Evolutionary conservation across 352 stramenopile genomes (phyloP).

Genomic region (Pythium apleroticum): DNA sequence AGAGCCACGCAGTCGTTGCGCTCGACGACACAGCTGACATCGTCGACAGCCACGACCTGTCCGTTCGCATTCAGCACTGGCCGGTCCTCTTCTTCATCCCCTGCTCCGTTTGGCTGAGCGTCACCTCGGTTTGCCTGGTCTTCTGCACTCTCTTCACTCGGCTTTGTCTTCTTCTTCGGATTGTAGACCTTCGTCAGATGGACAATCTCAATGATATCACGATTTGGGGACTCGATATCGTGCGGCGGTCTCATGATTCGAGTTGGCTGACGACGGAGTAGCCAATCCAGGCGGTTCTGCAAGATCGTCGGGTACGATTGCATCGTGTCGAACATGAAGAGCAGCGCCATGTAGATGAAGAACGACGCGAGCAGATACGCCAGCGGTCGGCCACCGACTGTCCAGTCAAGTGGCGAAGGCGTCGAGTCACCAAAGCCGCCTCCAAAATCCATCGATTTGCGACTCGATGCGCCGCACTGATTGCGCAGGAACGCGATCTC

Average conservation of each 20-base stretch:
- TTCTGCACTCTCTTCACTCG: not conserved
- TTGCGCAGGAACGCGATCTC: conserved; percentile 42
- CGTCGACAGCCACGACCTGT: conserved; percentile 66
- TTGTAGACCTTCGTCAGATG: conserved; percentile 72
- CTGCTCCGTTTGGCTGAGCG: too few relatives aligned
- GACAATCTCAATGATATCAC: conserved; percentile 49
- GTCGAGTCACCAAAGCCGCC: conserved; percentile 15
- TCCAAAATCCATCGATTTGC: not conserved
- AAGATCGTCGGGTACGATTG: conserved; percentile 75
- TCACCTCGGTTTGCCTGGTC: not conserved
- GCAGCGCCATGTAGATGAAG: conserved; percentile 46
- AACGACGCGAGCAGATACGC: conserved; percentile 42
- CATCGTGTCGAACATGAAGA: conserved; percentile 57
- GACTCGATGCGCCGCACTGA: conserved; percentile 41
- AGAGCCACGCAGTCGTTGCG: conserved; percentile 90
- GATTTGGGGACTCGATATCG: conserved; percentile 29
- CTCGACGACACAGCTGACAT: conserved; percentile 85
- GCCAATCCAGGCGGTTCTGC: conserved; percentile 32
- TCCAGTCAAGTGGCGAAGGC: conserved; percentile 52
- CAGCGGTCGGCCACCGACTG: conserved; percentile 43
- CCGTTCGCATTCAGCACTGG: conserved; percentile 39
- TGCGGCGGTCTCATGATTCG: not conserved
- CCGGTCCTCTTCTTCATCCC: conserved; percentile 18
- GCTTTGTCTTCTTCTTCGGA: conserved; percentile 31
- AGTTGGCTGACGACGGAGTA: conserved; percentile 25